These are phyloP conservation scores for Fusarium sp. DNA, from an alignment of 2,329 filamentous ascomycete genomes.

Conservation along the genomic window DNA sequence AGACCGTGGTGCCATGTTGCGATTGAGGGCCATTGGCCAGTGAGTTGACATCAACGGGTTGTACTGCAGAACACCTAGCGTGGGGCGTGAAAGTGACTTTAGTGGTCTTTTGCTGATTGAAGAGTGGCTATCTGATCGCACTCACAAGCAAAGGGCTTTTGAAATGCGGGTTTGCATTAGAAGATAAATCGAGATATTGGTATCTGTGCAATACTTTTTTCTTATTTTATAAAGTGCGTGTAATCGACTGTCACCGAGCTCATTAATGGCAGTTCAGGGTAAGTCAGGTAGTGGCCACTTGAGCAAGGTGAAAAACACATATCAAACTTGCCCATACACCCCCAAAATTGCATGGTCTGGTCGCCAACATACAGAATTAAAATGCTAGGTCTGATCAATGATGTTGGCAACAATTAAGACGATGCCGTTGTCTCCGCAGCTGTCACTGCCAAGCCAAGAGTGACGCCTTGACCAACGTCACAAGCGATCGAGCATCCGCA, in stretches of 20 bases:
- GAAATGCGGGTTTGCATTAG: rapidly evolving
- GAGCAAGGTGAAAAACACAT: neutral
- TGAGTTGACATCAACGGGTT: too few species aligned
- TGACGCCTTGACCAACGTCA: rapidly evolving
- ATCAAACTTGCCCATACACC: too few species aligned
- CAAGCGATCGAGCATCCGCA: neutral
- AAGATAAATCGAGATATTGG: neutral
- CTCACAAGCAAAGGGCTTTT: neutral
- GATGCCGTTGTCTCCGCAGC: neutral
- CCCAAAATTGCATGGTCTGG: rapidly evolving
- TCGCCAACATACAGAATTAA: too few species aligned
- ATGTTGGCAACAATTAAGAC: neutral
- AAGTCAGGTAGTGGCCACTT: neutral
- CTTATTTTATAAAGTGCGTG: too few species aligned
- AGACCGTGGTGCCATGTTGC: too few species aligned
- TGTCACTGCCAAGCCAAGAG: neutral
- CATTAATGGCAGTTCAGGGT: neutral
- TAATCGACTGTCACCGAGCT: neutral
- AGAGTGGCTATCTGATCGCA: neutral
- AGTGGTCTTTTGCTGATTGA: neutral
- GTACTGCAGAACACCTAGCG: neutral
- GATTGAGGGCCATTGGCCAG: too few species aligned
- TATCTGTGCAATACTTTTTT: too few species aligned
- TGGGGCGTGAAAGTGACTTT: neutral
- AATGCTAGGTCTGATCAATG: neutral